A percentile compares a stretch with the other conserved stretches of the same genome.
Evolutionary conservation across 1,139 yeast species (phyloP).

Genomic region (Spathaspora sp.): DNA sequence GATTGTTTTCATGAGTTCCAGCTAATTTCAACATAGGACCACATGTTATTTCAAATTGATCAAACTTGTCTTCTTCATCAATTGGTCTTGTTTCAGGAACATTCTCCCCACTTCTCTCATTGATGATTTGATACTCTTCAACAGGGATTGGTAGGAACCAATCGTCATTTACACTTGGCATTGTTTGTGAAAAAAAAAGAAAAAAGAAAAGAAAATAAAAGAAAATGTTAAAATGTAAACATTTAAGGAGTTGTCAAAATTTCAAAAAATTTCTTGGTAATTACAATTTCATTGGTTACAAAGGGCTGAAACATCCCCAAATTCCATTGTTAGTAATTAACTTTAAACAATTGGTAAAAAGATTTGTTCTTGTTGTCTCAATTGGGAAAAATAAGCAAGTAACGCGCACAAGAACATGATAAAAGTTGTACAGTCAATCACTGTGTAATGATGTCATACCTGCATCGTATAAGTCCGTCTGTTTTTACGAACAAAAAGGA

Average conservation of each 20-base stretch:
- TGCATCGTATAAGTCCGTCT: too few species aligned
- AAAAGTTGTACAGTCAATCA: too few species aligned
- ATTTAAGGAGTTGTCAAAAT: background rate
- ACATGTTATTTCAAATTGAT: constrained; percentile 53
- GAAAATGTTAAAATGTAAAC: background rate
- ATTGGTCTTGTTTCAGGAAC: constrained; percentile 13
- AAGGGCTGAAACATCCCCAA: too few species aligned
- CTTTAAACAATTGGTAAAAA: too few species aligned
- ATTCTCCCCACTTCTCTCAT: constrained; percentile 22
- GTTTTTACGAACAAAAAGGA: too few species aligned
- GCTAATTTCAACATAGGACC: constrained; percentile 77
- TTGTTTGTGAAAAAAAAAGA: background rate
- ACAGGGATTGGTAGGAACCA: constrained; percentile 35
- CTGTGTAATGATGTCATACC: too few species aligned
- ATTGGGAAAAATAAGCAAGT: too few species aligned
- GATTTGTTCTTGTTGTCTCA: too few species aligned
- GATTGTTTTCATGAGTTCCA: constrained; percentile 53
- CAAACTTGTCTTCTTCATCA: constrained; percentile 22
- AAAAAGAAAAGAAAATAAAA: background rate
- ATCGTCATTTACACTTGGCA: constrained; percentile 7
- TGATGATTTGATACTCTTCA: constrained; percentile 27
- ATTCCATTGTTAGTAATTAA: too few species aligned
- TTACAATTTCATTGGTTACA: too few species aligned
- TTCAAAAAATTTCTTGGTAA: too few species aligned
- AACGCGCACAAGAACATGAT: too few species aligned